phyloP scores from a whole-genome alignment of 2,329 filamentous ascomycete genomes.

The Diaporthe helianthi region DNA sequence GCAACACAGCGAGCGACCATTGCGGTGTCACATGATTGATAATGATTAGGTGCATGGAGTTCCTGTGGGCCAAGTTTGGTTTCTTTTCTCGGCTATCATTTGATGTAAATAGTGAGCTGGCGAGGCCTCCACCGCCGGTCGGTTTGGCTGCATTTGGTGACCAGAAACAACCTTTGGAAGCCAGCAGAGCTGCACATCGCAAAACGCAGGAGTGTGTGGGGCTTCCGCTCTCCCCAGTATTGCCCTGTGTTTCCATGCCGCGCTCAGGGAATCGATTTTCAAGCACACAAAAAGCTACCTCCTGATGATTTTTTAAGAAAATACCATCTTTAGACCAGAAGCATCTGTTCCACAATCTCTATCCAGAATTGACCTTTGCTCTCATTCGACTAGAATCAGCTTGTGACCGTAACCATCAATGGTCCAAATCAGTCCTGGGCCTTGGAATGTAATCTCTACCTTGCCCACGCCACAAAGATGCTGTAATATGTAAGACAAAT shows the following conservation, averaged over 20 bases:
- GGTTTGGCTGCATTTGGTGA: neutral
- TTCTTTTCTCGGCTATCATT: neutral
- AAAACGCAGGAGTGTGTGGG: neutral
- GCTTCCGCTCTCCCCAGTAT: neutral
- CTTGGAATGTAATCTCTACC: neutral
- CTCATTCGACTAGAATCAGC: too few relatives aligned
- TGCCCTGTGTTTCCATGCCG: neutral
- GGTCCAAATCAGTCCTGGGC: neutral
- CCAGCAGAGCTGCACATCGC: neutral
- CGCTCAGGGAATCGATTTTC: neutral
- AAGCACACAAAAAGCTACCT: conserved; percentile 5
- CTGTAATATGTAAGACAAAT: too few relatives aligned
- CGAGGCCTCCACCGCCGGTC: neutral
- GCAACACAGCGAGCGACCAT: neutral
- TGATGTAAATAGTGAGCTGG: conserved; percentile 12
- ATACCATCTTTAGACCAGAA: neutral
- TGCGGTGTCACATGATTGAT: neutral
- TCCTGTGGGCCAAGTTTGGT: neutral
- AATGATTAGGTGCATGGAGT: conserved; percentile 20
- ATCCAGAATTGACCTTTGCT: neutral
- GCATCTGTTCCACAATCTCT: too few relatives aligned
- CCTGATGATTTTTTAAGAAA: neutral
- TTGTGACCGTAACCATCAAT: neutral
- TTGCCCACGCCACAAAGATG: too few relatives aligned
- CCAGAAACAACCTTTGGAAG: neutral